Percentiles rank a stretch among this genome's conserved stretches.
Conservation (phyloP, 176 grass and related monocot species). For the Musa schizocarpa region DNA sequence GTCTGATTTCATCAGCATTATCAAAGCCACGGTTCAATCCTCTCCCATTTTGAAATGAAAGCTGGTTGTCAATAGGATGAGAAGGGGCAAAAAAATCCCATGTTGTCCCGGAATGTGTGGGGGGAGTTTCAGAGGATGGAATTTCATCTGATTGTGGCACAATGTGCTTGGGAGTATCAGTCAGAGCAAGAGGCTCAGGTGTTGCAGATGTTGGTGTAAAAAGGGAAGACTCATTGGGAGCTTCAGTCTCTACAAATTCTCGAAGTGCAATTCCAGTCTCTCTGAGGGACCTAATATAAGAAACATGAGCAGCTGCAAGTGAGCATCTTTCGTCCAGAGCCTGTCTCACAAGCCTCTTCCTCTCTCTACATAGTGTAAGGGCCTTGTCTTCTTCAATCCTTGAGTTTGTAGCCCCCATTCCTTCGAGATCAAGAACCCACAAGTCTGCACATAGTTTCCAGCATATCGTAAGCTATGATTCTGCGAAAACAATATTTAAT, state of each 20-base stretch:
- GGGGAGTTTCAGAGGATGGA: conserved; percentile 53
- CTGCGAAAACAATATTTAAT: not conserved
- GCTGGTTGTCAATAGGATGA: conserved; percentile 50
- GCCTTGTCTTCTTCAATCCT: conserved; percentile 79
- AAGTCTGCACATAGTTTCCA: not conserved
- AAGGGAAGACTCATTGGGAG: conserved; percentile 45
- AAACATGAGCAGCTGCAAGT: conserved; percentile 62
- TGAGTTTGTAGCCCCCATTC: conserved; percentile 52
- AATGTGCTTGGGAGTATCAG: conserved; percentile 28
- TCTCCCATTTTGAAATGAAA: conserved; percentile 60
- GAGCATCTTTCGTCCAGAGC: conserved; percentile 82
- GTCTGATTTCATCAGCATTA: conserved; percentile 63
- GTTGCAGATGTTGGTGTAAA: conserved; percentile 70
- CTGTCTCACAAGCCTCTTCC: conserved; percentile 71
- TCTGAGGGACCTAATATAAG: conserved; percentile 76
- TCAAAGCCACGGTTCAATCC: conserved; percentile 44
- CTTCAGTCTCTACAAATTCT: conserved; percentile 60
- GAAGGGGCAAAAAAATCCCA: conserved; percentile 96
- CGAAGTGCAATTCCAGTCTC: conserved; percentile 62
- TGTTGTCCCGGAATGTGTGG: conserved; percentile 31
- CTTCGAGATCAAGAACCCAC: not conserved
- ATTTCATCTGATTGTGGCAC: conserved; percentile 48
- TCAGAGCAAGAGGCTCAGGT: conserved; percentile 36
- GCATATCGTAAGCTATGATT: not conserved
- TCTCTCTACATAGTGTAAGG: conserved; percentile 71